Evolutionary conservation across 306 rosid genomes (phyloP).

Genomic region (Phaseolus lunatus): DNA sequence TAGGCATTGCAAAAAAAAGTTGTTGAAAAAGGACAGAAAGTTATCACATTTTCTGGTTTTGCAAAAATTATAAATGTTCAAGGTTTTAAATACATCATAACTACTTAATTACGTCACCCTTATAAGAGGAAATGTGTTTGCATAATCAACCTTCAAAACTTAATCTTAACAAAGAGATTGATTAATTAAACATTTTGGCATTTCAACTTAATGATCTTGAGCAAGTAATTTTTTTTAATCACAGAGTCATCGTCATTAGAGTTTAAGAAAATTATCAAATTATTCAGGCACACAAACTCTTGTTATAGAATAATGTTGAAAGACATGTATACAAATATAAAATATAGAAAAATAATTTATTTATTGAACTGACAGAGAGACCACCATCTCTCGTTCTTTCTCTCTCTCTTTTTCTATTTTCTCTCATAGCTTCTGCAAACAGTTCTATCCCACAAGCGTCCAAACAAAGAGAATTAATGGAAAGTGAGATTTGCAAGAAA

Average conservation of each 20-base stretch:
- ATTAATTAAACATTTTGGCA: neutral
- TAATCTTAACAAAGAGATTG: neutral
- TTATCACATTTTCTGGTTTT: constrained; percentile 3
- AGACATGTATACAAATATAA: constrained; percentile 6
- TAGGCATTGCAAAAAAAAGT: neutral
- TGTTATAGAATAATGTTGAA: constrained; percentile 37
- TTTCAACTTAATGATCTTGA: neutral
- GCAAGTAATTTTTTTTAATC: neutral
- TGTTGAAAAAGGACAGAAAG: neutral
- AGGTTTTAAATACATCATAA: neutral
- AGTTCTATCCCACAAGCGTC: constrained; percentile 83
- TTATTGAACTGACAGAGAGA: constrained; percentile 62
- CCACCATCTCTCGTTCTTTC: constrained; percentile 56
- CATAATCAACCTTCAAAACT: neutral
- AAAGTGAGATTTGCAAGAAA: constrained; percentile 82
- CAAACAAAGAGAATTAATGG: constrained; percentile 90
- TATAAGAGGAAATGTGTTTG: neutral
- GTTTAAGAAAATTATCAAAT: constrained; percentile 8
- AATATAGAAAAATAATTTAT: constrained; percentile 7
- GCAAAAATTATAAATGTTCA: neutral
- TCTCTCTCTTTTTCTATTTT: constrained; percentile 40
- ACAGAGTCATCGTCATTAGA: constrained; percentile 11
- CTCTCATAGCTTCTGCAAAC: constrained; percentile 51
- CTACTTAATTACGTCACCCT: neutral
- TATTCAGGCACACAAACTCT: constrained; percentile 5